Evolutionary conservation across 139 green algal species (phyloP).

Genomic region (Chlamydomonas incerta): DNA sequence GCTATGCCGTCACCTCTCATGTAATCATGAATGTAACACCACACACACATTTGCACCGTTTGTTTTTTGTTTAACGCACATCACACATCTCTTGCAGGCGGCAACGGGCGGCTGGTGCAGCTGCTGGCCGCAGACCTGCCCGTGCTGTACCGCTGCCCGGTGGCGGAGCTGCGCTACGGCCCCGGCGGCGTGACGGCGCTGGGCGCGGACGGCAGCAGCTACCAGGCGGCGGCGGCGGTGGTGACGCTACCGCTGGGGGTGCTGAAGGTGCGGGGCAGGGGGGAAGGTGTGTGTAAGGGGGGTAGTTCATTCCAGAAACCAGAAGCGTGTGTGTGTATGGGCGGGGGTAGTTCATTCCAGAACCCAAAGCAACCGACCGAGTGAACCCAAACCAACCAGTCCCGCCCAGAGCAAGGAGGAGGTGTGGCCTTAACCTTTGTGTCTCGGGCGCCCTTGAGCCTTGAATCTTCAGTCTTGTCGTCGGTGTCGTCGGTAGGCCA

Average conservation of each 20-base stretch:
- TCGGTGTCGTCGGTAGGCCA: too few species aligned
- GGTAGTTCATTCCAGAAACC: neutral
- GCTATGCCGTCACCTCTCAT: too few species aligned
- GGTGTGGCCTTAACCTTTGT: too few species aligned
- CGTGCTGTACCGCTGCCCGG: constrained; percentile 83
- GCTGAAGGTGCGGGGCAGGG: constrained; percentile 72
- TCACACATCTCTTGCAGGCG: constrained; percentile 65
- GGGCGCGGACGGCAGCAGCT: neutral
- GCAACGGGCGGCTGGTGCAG: constrained; percentile 88
- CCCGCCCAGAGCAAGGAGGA: too few species aligned
- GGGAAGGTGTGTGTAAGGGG: neutral
- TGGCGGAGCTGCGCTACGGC: constrained; percentile 68
- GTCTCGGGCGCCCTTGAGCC: too few species aligned
- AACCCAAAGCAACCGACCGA: too few species aligned
- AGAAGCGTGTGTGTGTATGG: too few species aligned
- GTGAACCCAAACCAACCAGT: too few species aligned
- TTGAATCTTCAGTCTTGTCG: too few species aligned
- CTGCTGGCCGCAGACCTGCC: constrained; percentile 79
- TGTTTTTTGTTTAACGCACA: neutral
- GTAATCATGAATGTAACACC: too few species aligned
- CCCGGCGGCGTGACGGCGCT: constrained; percentile 46
- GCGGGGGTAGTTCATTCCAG: too few species aligned
- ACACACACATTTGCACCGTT: too few species aligned
- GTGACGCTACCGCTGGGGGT: constrained; percentile 93
- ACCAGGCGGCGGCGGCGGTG: constrained; percentile 78